Base-by-base conservation (phyloP, 2,329 filamentous ascomycete species). In the Fusarium euwallaceae region DNA sequence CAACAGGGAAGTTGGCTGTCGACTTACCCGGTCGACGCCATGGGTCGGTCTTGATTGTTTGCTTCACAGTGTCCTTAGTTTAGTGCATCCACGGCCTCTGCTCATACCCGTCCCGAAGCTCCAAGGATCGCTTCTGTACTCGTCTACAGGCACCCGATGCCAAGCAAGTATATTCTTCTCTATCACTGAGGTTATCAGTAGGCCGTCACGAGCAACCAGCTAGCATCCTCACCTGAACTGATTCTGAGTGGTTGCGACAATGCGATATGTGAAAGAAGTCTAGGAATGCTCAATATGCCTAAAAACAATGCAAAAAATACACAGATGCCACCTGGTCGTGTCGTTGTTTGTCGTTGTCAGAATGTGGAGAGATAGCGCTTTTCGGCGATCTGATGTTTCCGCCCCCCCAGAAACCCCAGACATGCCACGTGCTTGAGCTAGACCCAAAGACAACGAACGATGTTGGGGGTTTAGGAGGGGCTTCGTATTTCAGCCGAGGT, bases 21-120 rank as follows among this genome's bases (percentile, higher is more conserved):
- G 58, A 70, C 72, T 73, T 59, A 74, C 72, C 63, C 24, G 27
- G 64, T 43, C 34, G 69, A 70, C 48, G 59, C 66, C 72, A 75
- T 74, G 36, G 56, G 36, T 27, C 43, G 56, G 36, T 27, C 45
- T 63, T 29, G 48, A 39, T 27, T 70, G 72, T 53, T 74, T 73
- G 72, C 56, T 74, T 34, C 51, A 66, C 61, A 55, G 27, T 32
- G 45, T 55, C 34, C 36, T 56, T 56, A 36, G 36, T 14, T 48
- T 20, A 20, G 17, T 29, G 22, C 22, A 55, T 48, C 36, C 37
- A 39, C 41, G 17, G 14, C n/a, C 39, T 24, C 32, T 37, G 20
- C 22, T 17, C 16, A 12, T 55, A 55, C 27, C 61, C 39, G 39
- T 22, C 17, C 24, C 16, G 17, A 37, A 27, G 11, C 12, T 34